Evolutionary conservation across 495 filamentous ascomycete genomes (phyloP), one percentile per base, ranked within the genome.

Genomic region (Penicillium argentinense): DNA sequence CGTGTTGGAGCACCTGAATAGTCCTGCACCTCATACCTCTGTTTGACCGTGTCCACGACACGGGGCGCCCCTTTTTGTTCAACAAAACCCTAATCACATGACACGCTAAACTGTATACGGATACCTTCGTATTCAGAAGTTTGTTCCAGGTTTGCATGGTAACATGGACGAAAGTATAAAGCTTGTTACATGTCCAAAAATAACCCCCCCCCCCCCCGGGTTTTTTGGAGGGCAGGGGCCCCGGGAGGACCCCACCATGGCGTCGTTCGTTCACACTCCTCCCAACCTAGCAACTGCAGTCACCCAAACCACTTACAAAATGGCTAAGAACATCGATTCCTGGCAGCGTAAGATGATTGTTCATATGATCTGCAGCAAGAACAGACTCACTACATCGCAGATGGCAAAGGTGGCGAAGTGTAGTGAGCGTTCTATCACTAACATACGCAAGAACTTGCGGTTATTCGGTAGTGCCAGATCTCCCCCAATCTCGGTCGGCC

Each of bases 401-500:
- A 43, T 47, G 28, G 29, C 38, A 39, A 39, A 47, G 38, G 22
- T 42, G n/a, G 25, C 30, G 19, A 22, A 46, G 3, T 16, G 28
- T 32, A 39, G 24, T 40, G 34, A 47, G 36, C 45, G 13, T 41
- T 48, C n/a, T 42, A 34, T 48, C 14, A 27, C 37, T 42, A 32
- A 34, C 22, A 22, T 46, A n/a, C n/a, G n/a, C n/a, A n/a, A n/a
- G n/a, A n/a, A n/a, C n/a, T n/a, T n/a, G n/a, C n/a, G n/a, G n/a
- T n/a, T n/a, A n/a, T n/a, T n/a, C n/a, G n/a, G n/a, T n/a, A n/a
- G n/a, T n/a, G n/a, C n/a, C n/a, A n/a, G n/a, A n/a, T n/a, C 54
- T 16, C 56, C 49, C 40, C 38, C 22, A 50, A 58, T 53, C 45
- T 19, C 23, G 12, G 29, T 4, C 1, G 57, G 54, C 40, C 26